Conservation (phyloP, 306 rosid species). For the Elaeagnus macrophylla region DNA sequence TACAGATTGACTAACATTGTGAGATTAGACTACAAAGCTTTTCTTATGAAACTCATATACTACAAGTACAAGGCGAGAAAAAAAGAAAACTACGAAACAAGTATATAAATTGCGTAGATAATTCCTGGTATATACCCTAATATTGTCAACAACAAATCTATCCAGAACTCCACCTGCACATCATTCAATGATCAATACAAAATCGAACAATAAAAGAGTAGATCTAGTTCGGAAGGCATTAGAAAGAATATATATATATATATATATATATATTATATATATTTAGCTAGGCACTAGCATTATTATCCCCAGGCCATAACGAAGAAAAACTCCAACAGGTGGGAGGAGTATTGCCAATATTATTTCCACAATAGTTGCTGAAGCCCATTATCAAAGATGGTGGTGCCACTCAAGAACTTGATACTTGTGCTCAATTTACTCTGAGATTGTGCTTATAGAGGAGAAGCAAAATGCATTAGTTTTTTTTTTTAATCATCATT, state of each 20-base stretch:
- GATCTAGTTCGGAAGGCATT: no score
- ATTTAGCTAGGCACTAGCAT: no score
- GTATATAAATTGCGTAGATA: conserved; percentile 21
- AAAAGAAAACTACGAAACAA: conserved; percentile 13
- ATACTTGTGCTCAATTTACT: no score
- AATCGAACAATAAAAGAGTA: neutral
- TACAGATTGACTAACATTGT: no score
- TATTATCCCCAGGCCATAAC: conserved; percentile 27
- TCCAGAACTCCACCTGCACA: conserved; percentile 32
- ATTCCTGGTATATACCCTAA: conserved; percentile 28
- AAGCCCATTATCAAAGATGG: conserved; percentile 14
- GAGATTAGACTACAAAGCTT: no score
- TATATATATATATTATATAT: no score
- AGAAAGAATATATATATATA: no score
- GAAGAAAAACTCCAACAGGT: conserved; percentile 26
- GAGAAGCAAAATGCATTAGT: no score
- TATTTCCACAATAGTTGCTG: conserved; percentile 23
- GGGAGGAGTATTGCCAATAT: conserved; percentile 22
- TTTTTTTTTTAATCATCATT: no score
- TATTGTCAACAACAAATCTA: conserved; percentile 21
- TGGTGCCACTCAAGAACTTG: neutral
- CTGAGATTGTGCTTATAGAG: no score
- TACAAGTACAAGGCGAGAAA: no score
- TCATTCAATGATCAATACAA: neutral
- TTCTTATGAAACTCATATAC: no score